Evolutionary conservation across 768 basidiomycete genomes (phyloP).

Genomic region (Roridomyces roridus): DNA sequence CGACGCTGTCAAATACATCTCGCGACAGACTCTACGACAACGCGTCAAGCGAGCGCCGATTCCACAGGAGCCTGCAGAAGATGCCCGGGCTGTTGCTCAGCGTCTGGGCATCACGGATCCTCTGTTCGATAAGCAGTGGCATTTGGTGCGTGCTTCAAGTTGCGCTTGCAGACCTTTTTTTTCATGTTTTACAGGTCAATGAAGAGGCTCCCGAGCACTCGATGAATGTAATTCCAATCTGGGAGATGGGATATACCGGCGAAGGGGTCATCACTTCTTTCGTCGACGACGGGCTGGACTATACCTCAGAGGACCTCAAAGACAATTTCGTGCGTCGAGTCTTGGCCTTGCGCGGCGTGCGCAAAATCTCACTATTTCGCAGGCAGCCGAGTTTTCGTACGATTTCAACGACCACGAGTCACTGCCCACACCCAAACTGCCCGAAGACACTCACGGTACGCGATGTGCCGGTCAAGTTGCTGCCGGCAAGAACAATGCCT

Average conservation of each 20-base stretch:
- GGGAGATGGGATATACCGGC: conserved; percentile 92
- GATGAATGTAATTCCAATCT: conserved; percentile 92
- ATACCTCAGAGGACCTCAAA: conserved; percentile 83
- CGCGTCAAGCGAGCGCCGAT: conserved; percentile 80
- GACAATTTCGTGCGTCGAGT: conserved; percentile 84
- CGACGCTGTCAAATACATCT: conserved; percentile 61
- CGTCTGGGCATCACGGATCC: conserved; percentile 72
- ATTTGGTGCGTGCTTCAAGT: too few relatives aligned
- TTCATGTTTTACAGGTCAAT: too few relatives aligned
- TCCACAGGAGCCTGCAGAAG: conserved; percentile 18
- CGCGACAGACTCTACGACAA: conserved; percentile 66
- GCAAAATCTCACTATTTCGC: conserved; percentile 42
- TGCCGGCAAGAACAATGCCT: conserved; percentile 81
- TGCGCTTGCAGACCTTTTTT: too few relatives aligned
- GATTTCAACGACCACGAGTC: conserved; percentile 95
- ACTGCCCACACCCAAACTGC: conserved; percentile 85
- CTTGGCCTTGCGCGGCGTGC: not conserved
- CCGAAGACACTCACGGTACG: conserved; percentile 96
- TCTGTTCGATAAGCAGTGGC: conserved; percentile 88
- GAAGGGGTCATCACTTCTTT: conserved; percentile 85
- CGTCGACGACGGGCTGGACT: conserved; percentile 97
- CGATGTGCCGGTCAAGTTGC: conserved; percentile 40
- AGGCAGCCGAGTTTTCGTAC: conserved; percentile 89
- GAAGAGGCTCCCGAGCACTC: conserved; percentile 78
- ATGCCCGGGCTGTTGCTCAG: conserved; percentile 16